Evolutionary conservation across 306 rosid genomes (phyloP).

Genomic region (Dalbergia oliveri): DNA sequence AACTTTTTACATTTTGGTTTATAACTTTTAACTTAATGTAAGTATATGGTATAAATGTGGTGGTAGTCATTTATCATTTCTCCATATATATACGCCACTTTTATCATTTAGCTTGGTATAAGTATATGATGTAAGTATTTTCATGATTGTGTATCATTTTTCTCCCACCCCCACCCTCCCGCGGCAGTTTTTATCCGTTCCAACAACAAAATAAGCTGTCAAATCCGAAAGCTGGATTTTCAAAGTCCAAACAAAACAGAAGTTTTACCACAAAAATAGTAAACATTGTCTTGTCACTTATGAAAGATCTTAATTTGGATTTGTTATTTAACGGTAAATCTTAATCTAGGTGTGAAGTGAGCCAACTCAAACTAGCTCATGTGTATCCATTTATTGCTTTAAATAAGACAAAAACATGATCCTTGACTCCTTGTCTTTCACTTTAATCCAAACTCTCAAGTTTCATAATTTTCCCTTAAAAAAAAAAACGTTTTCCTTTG

Average conservation of each 20-base stretch:
- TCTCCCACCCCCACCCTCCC: too few relatives aligned
- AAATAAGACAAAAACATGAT: background rate
- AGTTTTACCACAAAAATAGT: background rate
- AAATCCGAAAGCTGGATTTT: background rate
- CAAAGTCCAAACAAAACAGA: background rate
- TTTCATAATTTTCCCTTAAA: background rate
- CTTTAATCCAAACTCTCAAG: slow-evolving; percentile 8
- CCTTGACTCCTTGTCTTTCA: background rate
- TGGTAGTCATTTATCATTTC: too few relatives aligned
- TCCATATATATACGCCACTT: too few relatives aligned
- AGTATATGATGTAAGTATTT: too few relatives aligned
- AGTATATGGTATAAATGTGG: too few relatives aligned
- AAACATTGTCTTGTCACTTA: background rate
- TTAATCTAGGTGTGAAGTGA: background rate
- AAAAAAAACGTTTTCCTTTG: background rate
- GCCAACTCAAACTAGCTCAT: background rate
- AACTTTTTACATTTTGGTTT: too few relatives aligned
- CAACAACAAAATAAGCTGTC: background rate
- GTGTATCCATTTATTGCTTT: background rate
- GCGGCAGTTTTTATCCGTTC: background rate
- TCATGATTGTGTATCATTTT: too few relatives aligned
- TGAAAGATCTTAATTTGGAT: background rate
- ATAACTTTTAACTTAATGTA: too few relatives aligned
- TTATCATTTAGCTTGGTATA: too few relatives aligned
- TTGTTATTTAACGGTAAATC: background rate